phyloP scores from a whole-genome alignment of 2,329 filamentous ascomycete genomes.

The Aspergillus uvarum region DNA sequence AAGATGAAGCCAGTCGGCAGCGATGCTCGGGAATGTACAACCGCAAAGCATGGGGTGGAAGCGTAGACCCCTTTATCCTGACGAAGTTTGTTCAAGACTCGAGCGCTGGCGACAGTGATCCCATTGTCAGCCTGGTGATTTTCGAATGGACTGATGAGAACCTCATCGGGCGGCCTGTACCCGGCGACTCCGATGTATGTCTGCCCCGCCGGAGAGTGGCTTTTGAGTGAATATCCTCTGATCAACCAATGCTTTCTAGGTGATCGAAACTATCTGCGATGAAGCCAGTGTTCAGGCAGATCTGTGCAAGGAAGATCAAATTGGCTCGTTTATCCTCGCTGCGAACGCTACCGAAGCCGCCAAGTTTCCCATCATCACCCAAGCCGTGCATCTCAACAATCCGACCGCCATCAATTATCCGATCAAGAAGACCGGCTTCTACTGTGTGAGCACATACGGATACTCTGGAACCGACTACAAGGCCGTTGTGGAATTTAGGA shows the following conservation, averaged over 20 bases:
- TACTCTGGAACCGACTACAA: constrained; percentile 69
- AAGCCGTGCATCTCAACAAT: constrained; percentile 78
- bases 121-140: constrained; percentile 78
- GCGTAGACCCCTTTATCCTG: constrained; percentile 83
- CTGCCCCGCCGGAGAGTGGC: not conserved
- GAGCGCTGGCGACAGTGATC: constrained; percentile 63
- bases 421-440: constrained; percentile 90
- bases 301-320: constrained; percentile 72
- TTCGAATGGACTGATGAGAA: constrained; percentile 91
- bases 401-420: constrained; percentile 72
- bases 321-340: constrained; percentile 80
- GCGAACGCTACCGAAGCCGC: constrained; percentile 72
- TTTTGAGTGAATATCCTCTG: not conserved
- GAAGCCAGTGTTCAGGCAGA: constrained; percentile 65
- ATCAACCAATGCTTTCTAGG: constrained; percentile 35
- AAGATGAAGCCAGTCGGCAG: constrained; percentile 74
- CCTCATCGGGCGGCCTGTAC: constrained; percentile 69
- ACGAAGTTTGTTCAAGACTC: constrained; percentile 70
- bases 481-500: constrained; percentile 86
- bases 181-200: constrained; percentile 56
- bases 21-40: constrained; percentile 95
- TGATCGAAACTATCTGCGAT: constrained; percentile 74
- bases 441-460: constrained; percentile 79
- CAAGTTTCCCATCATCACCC: constrained; percentile 70
- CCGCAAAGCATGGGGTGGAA: constrained; percentile 81